Evolutionary conservation across 495 filamentous ascomycete species (phyloP), one percentile per base, ranked within the genome.

Genomic region (Arthonia radiata): DNA sequence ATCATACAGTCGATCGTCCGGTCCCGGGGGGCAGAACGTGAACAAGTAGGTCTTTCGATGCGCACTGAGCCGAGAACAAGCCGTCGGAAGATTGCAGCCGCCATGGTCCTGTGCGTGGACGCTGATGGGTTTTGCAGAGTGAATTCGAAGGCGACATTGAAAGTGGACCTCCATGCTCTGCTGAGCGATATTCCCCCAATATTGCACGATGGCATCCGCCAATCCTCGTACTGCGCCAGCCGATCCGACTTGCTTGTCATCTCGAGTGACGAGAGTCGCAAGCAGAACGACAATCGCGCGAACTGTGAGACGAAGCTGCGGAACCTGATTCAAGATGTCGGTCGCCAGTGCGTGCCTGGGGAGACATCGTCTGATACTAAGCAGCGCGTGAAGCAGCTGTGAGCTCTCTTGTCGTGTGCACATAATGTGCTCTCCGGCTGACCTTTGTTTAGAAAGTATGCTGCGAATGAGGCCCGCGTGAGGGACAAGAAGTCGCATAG

Each of bases 1-100:
- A 13, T 64, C 56, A 4, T 93, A 71, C 44, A 77, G 76, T 33
- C 61, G 80, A 14, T 82, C 83, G n/a, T 78, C 77, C 30, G 86
- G 86, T 0, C 76, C 83, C 6, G 86, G 86, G 12, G 86, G 86
- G 4, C 86, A 97, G 42, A 83, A 93, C 51, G 78, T 86, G 24
- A 97, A 97, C 49, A 93, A 92, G 83, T 93, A 54, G 34, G 65
- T 56, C 32, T 26, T 26, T 13, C 10, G 13, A 15, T 5, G n/a
- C n/a, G n/a, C n/a, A n/a, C n/a, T n/a, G n/a, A n/a, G n/a, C n/a
- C n/a, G n/a, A n/a, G n/a, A n/a, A n/a, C n/a, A n/a, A n/a, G n/a
- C n/a, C n/a, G n/a, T n/a, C n/a, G n/a, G n/a, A n/a, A n/a, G n/a
- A n/a, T n/a, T n/a, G n/a, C n/a, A n/a, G n/a, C n/a, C n/a, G n/a